Conservation (phyloP, 1,139 yeast species). For the Scheffersomyces titani region DNA sequence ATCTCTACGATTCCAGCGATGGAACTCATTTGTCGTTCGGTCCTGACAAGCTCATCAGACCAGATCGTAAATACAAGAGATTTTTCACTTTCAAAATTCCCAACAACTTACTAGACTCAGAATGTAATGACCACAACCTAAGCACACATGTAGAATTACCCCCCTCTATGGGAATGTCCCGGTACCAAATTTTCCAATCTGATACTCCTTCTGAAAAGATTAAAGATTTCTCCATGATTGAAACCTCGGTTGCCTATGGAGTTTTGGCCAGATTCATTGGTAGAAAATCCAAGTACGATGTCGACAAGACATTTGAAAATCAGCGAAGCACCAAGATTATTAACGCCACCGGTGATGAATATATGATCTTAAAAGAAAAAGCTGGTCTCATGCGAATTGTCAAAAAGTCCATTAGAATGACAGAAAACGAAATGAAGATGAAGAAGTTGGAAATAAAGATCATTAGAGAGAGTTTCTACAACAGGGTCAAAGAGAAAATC, state of each 20-base stretch:
- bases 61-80: conserved; percentile 12
- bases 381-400: conserved; percentile 31
- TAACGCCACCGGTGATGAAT: conserved; percentile 44
- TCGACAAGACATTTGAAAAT: conserved; percentile 13
- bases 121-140: conserved; percentile 20
- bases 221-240: conserved; percentile 18
- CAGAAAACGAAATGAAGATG: conserved; percentile 10
- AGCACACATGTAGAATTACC: conserved; percentile 21
- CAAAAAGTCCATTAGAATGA: conserved; percentile 17
- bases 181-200: conserved; percentile 1
- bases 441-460: conserved; percentile 20
- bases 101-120: conserved; percentile 19
- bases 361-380: conserved; percentile 38
- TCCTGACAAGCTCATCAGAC: conserved; percentile 5
- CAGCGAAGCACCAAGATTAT: conserved; percentile 27
- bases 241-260: conserved; percentile 16
- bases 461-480: conserved; percentile 27
- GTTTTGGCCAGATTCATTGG: conserved; percentile 25
- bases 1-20: conserved; percentile 28
- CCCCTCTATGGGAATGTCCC: conserved; percentile 18
- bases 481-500: conserved; percentile 29
- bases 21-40: conserved; percentile 18
- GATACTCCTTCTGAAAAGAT: conserved; percentile 3
- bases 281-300: conserved; percentile 21
- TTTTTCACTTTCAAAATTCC: conserved; percentile 27